Percentiles rank a stretch among this genome's conserved stretches.
Evolutionary conservation across 2,329 filamentous ascomycete species (phyloP).

Genomic region (Ramularia endophylla): DNA sequence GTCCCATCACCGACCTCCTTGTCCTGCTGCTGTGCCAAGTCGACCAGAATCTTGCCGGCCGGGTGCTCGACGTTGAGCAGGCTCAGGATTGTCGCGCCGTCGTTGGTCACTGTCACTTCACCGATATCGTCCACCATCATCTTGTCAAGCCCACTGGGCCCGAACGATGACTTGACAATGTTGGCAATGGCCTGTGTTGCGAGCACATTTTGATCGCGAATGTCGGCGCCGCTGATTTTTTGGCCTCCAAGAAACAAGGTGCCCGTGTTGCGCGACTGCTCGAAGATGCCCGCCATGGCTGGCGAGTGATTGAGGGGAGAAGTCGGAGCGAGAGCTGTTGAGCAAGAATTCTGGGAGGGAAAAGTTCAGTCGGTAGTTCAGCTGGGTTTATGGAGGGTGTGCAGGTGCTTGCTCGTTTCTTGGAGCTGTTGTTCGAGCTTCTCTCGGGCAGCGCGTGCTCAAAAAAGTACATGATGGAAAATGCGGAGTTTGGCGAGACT

Average conservation of each 20-base stretch:
- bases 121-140: slow-evolving; percentile 99
- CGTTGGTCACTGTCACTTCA: slow-evolving; percentile 98
- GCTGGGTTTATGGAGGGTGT: no score
- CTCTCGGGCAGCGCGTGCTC: no score
- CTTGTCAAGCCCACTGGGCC: slow-evolving; percentile 94
- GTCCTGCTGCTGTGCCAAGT: slow-evolving; percentile 96
- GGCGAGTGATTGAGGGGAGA: slow-evolving; percentile 3
- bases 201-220: slow-evolving; percentile 94
- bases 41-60: slow-evolving; percentile 95
- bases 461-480: no score
- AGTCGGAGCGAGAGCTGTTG: background rate
- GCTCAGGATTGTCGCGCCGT: slow-evolving; percentile 93
- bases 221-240: slow-evolving; percentile 96
- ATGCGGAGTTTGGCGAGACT: no score
- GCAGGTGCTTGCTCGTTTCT: no score
- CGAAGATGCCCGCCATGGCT: slow-evolving; percentile 88
- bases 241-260: slow-evolving; percentile 94
- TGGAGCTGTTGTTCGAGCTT: no score
- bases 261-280: slow-evolving; percentile 84
- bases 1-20: slow-evolving; percentile 99
- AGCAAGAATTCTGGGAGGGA: no score
- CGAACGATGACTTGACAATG: slow-evolving; percentile 98
- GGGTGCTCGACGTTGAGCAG: slow-evolving; percentile 97
- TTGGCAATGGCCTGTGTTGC: slow-evolving; percentile 97
- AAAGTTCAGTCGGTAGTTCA: no score